phyloP scores from a whole-genome alignment of 805 yeast species.

The Saturnispora hagleri region DNA sequence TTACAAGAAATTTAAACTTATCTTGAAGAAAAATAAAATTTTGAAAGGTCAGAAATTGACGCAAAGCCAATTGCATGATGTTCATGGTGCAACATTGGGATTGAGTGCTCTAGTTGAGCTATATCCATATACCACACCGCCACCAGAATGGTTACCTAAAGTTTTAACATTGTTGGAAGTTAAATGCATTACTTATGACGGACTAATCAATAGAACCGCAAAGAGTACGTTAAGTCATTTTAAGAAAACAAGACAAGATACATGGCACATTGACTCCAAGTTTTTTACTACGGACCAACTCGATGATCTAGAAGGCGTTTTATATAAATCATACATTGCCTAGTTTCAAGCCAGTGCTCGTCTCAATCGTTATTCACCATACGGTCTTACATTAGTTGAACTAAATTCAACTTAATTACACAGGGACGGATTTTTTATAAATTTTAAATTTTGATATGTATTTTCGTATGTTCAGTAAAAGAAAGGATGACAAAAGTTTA shows the following conservation, averaged over 20 bases:
- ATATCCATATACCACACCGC: slow-evolving; percentile 84
- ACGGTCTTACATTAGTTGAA: background rate
- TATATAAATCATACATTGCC: slow-evolving; percentile 68
- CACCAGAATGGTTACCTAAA: slow-evolving; percentile 82
- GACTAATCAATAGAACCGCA: slow-evolving; percentile 74
- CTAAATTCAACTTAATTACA: background rate
- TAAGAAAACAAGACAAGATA: slow-evolving; percentile 86
- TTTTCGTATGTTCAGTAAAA: background rate
- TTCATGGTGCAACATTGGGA: slow-evolving; percentile 86
- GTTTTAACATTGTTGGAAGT: slow-evolving; percentile 61
- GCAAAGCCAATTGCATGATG: slow-evolving; percentile 33
- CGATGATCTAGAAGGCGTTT: slow-evolving; percentile 88
- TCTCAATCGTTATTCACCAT: background rate
- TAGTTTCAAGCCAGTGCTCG: background rate
- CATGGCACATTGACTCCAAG: slow-evolving; percentile 86
- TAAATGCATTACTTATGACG: slow-evolving; percentile 63
- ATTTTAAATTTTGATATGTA: background rate
- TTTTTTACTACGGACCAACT: slow-evolving; percentile 70
- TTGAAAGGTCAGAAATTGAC: slow-evolving; percentile 28
- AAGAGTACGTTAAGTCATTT: slow-evolving; percentile 74
- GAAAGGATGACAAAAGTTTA: background rate
- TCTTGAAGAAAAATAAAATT: slow-evolving; percentile 29
- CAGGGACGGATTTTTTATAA: background rate
- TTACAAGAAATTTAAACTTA: slow-evolving; percentile 35
- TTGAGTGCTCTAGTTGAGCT: slow-evolving; percentile 83